These are phyloP conservation scores for Aspergillus ochraceus DNA, from an alignment of 2,329 filamentous ascomycete species.

Conservation along the genomic window DNA sequence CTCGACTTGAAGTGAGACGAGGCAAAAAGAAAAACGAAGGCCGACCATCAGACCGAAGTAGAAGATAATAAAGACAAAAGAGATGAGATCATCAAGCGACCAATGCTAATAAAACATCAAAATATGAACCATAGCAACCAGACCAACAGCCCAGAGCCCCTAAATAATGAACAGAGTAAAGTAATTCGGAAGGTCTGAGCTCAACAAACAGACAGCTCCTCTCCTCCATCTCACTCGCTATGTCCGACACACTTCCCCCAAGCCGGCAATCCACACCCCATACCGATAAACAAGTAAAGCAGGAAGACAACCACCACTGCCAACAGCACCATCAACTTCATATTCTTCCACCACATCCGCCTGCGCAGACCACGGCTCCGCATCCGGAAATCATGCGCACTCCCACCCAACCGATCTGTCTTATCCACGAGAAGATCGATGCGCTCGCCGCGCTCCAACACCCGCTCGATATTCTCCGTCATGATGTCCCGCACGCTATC, in stretches of 20 bases:
- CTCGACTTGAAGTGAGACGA: not conserved
- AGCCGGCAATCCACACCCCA: constrained; percentile 68
- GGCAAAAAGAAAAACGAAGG: not conserved
- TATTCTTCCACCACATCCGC: constrained; percentile 99
- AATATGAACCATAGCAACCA: not conserved
- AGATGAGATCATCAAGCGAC: not conserved
- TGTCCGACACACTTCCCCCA: constrained; percentile 46
- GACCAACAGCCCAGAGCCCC: not conserved
- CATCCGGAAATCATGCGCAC: constrained; percentile 85
- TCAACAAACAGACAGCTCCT: no score
- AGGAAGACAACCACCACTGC: constrained; percentile 68
- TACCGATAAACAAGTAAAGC: constrained; percentile 69
- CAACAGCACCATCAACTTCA: constrained; percentile 86
- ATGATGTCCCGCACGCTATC: constrained; percentile 90
- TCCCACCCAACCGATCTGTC: constrained; percentile 87
- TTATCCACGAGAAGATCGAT: constrained; percentile 95
- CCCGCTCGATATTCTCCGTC: constrained; percentile 90
- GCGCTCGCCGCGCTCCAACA: constrained; percentile 86
- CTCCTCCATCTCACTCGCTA: constrained; percentile 1
- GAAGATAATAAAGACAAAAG: not conserved
- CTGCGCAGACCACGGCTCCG: constrained; percentile 82
- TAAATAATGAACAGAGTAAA: not conserved
- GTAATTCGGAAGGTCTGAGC: no score
- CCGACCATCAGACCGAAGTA: not conserved
- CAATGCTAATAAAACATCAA: not conserved